phyloP scores from a whole-genome alignment of 2,329 filamentous ascomycete genomes.

The Aspergillus felis region DNA sequence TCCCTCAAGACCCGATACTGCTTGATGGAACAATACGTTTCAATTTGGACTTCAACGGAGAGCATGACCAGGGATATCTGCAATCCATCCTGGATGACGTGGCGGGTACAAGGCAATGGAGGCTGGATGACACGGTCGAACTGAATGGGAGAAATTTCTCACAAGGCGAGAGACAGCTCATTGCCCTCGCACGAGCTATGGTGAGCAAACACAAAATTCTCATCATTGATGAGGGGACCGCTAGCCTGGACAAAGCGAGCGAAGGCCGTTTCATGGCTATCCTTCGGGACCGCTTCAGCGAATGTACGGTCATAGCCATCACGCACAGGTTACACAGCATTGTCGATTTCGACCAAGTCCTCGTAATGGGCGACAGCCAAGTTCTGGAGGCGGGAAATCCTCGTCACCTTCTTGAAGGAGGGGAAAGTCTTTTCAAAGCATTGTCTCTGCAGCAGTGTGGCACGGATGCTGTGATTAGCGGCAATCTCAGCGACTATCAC shows the following conservation, averaged over 20 bases:
- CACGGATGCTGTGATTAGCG: background rate
- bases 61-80: background rate
- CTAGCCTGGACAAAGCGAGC: constrained; percentile 4
- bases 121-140: constrained; percentile 7
- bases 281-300: background rate
- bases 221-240: constrained; percentile 27
- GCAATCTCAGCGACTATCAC: background rate
- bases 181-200: constrained; percentile 54
- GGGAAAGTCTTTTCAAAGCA: constrained; percentile 4
- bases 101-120: constrained; percentile 3
- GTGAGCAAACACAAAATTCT: constrained; percentile 33
- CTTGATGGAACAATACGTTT: constrained; percentile 26
- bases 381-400: constrained; percentile 2
- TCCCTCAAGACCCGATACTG: constrained; percentile 64
- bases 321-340: constrained; percentile 4
- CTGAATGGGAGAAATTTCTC: constrained; percentile 9
- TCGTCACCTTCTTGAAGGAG: background rate
- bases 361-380: constrained; percentile 1
- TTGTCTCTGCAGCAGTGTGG: constrained; percentile 4
- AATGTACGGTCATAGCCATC: constrained; percentile 3
- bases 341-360: constrained; percentile 3
- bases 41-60: constrained; percentile 21
- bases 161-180: constrained; percentile 55
- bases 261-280: constrained; percentile 5
- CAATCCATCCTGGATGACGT: constrained; percentile 4